Evolutionary conservation across 2,329 filamentous ascomycete species (phyloP).

Genomic region (Pseudogymnoascus sp.): DNA sequence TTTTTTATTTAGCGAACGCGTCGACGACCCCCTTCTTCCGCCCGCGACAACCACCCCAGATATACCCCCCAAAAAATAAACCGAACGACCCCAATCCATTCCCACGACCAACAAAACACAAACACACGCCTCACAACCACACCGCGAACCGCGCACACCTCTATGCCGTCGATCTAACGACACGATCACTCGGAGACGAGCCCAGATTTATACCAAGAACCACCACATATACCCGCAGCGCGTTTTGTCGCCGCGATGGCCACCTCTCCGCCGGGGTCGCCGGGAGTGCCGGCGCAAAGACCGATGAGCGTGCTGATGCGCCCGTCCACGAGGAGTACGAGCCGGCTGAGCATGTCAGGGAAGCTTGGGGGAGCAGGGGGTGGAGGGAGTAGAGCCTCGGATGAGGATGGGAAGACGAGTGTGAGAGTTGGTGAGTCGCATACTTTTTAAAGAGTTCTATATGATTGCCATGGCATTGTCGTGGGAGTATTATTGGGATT

Average conservation of each 20-base stretch:
- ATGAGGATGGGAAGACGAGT: constrained; percentile 82
- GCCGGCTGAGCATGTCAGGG: constrained; percentile 77
- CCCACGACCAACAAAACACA: not conserved
- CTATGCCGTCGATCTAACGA: not conserved
- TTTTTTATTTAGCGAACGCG: not conserved
- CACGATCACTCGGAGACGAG: not conserved
- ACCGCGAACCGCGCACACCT: not conserved
- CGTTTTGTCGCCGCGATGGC: constrained; percentile 41
- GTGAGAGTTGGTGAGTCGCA: constrained; percentile 85
- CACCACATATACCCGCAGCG: constrained; percentile 14
- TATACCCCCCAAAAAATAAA: not conserved
- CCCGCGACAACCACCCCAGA: not conserved
- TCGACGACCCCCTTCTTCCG: not conserved
- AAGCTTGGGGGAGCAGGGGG: constrained; percentile 44
- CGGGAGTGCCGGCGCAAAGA: constrained; percentile 48
- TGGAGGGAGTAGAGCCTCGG: constrained; percentile 72
- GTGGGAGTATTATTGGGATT: constrained; percentile 12
- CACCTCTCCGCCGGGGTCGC: constrained; percentile 63
- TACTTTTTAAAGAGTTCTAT: not conserved
- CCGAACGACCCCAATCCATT: not conserved
- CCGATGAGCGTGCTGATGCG: constrained; percentile 77
- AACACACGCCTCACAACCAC: not conserved
- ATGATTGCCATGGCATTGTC: not conserved
- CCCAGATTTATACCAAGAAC: constrained; percentile 12
- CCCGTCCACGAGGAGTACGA: constrained; percentile 64